Conservation (phyloP, 2,329 filamentous ascomycete genomes). For the Dactylellina sp. region DNA sequence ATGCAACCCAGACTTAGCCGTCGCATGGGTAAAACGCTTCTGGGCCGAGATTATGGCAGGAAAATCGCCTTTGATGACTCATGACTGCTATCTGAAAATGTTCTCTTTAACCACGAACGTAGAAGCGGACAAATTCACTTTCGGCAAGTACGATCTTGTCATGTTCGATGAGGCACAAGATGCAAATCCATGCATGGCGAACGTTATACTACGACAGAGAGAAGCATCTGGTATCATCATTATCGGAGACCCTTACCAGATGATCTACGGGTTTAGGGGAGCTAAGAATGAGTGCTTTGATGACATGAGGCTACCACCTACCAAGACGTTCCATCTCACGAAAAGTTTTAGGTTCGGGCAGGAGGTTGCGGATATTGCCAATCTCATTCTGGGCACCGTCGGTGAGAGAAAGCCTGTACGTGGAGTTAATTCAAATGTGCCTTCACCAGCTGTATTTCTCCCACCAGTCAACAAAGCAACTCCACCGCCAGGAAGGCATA, state of each 20-base stretch:
- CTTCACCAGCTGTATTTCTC: conserved; percentile 43
- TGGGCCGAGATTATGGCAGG: conserved; percentile 55
- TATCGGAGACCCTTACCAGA: conserved; percentile 60
- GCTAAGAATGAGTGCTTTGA: conserved; percentile 59
- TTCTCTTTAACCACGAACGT: conserved; percentile 43
- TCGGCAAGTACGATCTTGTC: conserved; percentile 57
- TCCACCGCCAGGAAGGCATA: conserved; percentile 2
- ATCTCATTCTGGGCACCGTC: conserved; percentile 50
- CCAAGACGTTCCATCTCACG: conserved; percentile 52
- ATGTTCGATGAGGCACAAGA: conserved; percentile 60
- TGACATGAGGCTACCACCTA: conserved; percentile 53
- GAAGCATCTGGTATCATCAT: conserved; percentile 55
- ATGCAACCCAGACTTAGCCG: conserved; percentile 48
- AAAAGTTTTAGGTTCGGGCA: conserved; percentile 58
- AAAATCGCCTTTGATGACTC: conserved; percentile 51
- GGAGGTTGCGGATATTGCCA: conserved; percentile 56
- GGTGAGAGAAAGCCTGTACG: conserved; percentile 51
- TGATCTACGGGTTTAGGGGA: conserved; percentile 59
- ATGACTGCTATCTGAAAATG: conserved; percentile 59
- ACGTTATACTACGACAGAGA: conserved; percentile 58
- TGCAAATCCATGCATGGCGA: conserved; percentile 57
- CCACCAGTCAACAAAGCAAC: background rate
- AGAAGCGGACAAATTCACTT: conserved; percentile 51
- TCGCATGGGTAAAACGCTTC: conserved; percentile 36
- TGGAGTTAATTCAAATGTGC: conserved; percentile 35